phyloP scores from a whole-genome alignment of 2,329 filamentous ascomycete genomes.

The Claviceps pusilla region DNA sequence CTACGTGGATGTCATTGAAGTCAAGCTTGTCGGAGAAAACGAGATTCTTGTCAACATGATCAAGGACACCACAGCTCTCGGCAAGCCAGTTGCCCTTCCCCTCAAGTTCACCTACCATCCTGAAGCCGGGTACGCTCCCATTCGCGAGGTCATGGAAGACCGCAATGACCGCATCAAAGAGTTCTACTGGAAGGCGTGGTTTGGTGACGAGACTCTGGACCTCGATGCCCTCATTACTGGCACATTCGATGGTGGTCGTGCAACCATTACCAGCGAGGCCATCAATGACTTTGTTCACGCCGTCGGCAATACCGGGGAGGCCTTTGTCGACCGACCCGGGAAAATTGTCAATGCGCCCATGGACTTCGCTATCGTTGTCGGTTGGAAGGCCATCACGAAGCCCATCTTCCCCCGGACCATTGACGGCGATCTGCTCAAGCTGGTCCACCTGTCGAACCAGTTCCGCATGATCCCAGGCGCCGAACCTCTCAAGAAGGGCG shows the following conservation, averaged over 20 bases:
- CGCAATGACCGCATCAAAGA: constrained; percentile 98
- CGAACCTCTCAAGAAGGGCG: constrained; percentile 86
- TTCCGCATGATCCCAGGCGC: constrained; percentile 98
- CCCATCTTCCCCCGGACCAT: constrained; percentile 96
- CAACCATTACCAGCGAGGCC: constrained; percentile 75
- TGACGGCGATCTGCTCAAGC: constrained; percentile 86
- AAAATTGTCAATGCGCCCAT: constrained; percentile 93
- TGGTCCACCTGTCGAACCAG: constrained; percentile 91
- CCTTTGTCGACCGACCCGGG: constrained; percentile 87
- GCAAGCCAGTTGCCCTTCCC: constrained; percentile 65
- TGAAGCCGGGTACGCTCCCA: constrained; percentile 92
- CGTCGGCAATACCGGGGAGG: constrained; percentile 92
- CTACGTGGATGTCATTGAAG: constrained; percentile 75
- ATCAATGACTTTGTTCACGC: constrained; percentile 99
- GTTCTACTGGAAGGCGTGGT: constrained; percentile 98
- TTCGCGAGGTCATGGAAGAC: constrained; percentile 87
- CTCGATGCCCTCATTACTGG: constrained; percentile 75
- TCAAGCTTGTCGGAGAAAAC: constrained; percentile 57
- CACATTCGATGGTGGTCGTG: constrained; percentile 77
- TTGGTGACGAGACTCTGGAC: constrained; percentile 69
- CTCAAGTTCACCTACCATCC: constrained; percentile 88
- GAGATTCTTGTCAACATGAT: constrained; percentile 82
- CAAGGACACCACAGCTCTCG: constrained; percentile 79
- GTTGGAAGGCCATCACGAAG: constrained; percentile 98
- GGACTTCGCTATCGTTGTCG: constrained; percentile 97